Evolutionary conservation across 1,284 basidiomycete genomes (phyloP), one percentile per base, ranked within the genome.

Genomic region (Farysia itapuensis): DNA sequence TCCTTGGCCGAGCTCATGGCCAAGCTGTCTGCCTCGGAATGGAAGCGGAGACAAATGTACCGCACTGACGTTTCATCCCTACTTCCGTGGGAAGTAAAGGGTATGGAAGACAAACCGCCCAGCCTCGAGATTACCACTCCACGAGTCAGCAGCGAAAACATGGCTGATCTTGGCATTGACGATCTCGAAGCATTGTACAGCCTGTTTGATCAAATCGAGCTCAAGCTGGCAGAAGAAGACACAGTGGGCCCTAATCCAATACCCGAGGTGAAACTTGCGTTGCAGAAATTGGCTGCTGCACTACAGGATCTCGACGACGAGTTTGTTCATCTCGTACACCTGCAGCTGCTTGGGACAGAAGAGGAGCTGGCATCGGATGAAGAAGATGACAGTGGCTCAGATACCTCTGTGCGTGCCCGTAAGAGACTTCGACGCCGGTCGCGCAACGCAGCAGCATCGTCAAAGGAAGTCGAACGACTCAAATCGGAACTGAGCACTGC

Each of bases 1-100:
- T 45, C 53, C 18, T 43, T 76, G 8, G 74, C 74, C 2, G 72
- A 76, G 49, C 64, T 76, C 34, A 72, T 76, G 71, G 72, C 72
- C 14, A 61, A 67, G 30, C 25, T 70, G 7, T 61, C 64, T 7
- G 66, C 65, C 6, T 36, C 51, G 2, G 74, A 75, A 34, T 57
- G 49, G 39, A 56, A 54, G 48, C 51, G 66, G 1, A 58, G 74
- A 19, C 56, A 60, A 20, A 39, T 65, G 25, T 67, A 66, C 21
- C 43, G 54, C 23, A 46, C 21, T 20, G 59, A 64, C 34, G 50
- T 71, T 5, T 58, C 57, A 4, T 52, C 60, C 12, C 54, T 59
- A 18, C 33, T 73, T 25, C 72, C 72, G 4, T 74, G 69, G 67
- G 61, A 72, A 22, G 47, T 67, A 34, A 58, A 60, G 19, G 57